Percentiles rank a stretch among this genome's conserved stretches.
phyloP scores from a whole-genome alignment of 148 eudicot species.

The Linanthus parryae region DNA sequence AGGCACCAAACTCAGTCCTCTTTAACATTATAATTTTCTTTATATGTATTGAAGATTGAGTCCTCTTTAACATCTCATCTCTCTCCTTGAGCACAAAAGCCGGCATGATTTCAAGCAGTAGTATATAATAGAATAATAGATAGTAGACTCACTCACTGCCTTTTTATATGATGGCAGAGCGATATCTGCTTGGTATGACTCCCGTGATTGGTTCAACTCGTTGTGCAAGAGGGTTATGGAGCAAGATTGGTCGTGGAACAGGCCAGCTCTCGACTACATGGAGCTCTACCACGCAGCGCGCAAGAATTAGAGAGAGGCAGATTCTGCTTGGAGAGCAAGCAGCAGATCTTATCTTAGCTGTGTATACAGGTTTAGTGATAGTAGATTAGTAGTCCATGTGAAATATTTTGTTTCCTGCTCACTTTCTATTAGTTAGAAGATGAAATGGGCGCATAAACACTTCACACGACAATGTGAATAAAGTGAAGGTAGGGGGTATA shows the following conservation, averaged over 20 bases:
- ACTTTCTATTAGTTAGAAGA: neutral
- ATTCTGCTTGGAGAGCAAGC: constrained; percentile 15
- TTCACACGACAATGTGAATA: no score
- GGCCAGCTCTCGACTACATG: constrained; percentile 90
- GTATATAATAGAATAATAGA: no score
- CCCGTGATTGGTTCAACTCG: constrained; percentile 70
- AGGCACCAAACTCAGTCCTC: no score
- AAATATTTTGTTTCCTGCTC: neutral
- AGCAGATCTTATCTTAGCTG: neutral
- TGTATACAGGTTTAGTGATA: constrained; percentile 5
- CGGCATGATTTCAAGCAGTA: neutral
- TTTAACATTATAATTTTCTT: no score
- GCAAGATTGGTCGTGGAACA: constrained; percentile 98
- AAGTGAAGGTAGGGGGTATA: no score
- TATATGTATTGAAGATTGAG: no score
- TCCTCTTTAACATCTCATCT: no score
- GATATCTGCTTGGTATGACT: constrained; percentile 71
- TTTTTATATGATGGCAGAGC: constrained; percentile 51
- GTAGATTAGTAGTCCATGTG: neutral
- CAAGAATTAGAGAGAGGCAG: no score
- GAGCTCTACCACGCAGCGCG: constrained; percentile 89
- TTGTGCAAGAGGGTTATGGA: constrained; percentile 86
- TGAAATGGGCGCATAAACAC: no score
- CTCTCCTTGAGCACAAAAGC: no score
- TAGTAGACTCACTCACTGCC: neutral